Evolutionary conservation across 331 rosid genomes (phyloP).

Genomic region (Dryas integrifolia): DNA sequence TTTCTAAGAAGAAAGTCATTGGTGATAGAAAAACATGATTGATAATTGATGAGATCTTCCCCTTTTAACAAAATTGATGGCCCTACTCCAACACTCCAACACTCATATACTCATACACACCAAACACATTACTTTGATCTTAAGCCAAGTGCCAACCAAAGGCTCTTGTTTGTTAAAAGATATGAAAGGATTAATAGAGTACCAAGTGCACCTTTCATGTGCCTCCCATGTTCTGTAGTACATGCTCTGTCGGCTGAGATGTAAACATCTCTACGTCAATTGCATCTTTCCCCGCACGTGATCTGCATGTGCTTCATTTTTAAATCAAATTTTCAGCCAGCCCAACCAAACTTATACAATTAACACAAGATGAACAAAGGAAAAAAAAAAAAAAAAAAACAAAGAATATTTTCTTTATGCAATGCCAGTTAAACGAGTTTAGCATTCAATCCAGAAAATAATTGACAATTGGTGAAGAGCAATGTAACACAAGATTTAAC

Average conservation of each 20-base stretch:
- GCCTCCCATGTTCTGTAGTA: conserved; percentile 45
- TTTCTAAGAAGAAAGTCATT: neutral
- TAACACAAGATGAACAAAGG: neutral
- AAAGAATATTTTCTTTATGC: neutral
- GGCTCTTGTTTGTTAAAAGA: conserved; percentile 6
- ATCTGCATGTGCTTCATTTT: conserved; percentile 36
- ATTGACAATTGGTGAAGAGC: too few relatives aligned
- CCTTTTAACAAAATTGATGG: conserved; percentile 3
- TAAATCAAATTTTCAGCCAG: conserved; percentile 1
- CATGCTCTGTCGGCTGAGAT: conserved; percentile 55
- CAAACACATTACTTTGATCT: conserved; percentile 16
- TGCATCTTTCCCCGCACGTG: conserved; percentile 37
- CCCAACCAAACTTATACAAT: neutral
- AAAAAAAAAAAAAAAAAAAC: neutral
- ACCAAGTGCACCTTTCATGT: conserved; percentile 42
- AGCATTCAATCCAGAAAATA: too few relatives aligned
- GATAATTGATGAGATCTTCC: conserved; percentile 6
- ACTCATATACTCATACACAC: neutral
- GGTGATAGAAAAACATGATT: conserved; percentile 15
- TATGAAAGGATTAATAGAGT: conserved; percentile 3
- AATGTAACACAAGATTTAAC: too few relatives aligned
- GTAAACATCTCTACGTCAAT: conserved; percentile 21
- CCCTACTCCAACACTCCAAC: neutral
- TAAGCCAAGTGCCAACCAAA: conserved; percentile 24
- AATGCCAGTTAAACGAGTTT: neutral